Conservation (phyloP, 2,329 filamentous ascomycete genomes). For the Colletotrichum australisinense region DNA sequence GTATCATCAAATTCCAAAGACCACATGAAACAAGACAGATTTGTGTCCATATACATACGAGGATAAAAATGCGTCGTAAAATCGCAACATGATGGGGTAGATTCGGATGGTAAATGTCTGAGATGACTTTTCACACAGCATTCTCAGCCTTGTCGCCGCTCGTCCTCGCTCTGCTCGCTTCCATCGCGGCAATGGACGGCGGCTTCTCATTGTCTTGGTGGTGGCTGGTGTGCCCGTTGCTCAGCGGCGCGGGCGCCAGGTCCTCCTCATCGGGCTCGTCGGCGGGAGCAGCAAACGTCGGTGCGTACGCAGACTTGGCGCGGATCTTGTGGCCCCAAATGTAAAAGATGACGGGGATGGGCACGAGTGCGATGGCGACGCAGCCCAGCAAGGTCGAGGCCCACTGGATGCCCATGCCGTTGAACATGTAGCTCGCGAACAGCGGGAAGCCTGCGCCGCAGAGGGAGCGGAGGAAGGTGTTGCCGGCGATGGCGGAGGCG, state of each 20-base stretch:
- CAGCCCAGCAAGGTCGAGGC: conserved; percentile 71
- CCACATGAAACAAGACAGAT: background rate
- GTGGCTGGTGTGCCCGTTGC: conserved; percentile 26
- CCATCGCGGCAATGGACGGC: conserved; percentile 45
- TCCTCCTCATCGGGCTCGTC: conserved; percentile 55
- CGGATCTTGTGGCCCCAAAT: conserved; percentile 70
- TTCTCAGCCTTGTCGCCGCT: conserved; percentile 42
- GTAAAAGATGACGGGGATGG: conserved; percentile 73
- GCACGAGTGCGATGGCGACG: conserved; percentile 66
- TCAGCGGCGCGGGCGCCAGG: conserved; percentile 4
- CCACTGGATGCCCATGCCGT: conserved; percentile 71
- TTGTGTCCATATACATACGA: background rate
- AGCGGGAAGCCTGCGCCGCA: conserved; percentile 84
- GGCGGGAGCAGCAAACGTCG: conserved; percentile 48
- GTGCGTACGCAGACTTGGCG: conserved; percentile 65
- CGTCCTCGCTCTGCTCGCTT: conserved; percentile 48
- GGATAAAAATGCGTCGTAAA: too few species aligned
- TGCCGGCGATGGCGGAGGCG: conserved; percentile 84
- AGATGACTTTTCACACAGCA: conserved; percentile 33
- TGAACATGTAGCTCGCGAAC: conserved; percentile 79
- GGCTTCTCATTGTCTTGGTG: conserved; percentile 44
- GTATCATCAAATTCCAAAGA: conserved; percentile 6
- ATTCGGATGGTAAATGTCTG: background rate
- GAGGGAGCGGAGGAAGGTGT: conserved; percentile 82
- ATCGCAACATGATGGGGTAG: background rate